Conservation (phyloP, 306 rosid species). For the Biancaea sappan region DNA sequence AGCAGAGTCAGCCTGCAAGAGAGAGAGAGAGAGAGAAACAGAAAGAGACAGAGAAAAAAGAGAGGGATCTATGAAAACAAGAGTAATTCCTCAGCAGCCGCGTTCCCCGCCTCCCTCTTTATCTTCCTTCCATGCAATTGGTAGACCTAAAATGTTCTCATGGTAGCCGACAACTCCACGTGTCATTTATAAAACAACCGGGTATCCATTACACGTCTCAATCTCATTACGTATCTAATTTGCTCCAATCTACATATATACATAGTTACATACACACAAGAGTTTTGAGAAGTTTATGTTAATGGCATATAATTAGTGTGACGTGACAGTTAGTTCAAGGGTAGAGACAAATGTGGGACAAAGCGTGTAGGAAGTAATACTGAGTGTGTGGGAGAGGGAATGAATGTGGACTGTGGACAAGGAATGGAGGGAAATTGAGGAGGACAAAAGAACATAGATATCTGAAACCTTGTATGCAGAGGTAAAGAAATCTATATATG, state of each 20-base stretch:
- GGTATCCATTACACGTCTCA: constrained; percentile 16
- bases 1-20: background rate
- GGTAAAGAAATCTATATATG: constrained; percentile 19
- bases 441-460: constrained; percentile 45
- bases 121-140: constrained; percentile 42
- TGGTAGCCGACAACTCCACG: constrained; percentile 61
- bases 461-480: constrained; percentile 29
- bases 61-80: constrained; percentile 10
- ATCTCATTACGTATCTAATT: background rate
- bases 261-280: no score
- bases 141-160: constrained; percentile 49
- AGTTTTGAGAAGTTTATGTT: no score
- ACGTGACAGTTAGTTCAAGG: constrained; percentile 25
- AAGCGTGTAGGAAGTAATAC: constrained; percentile 29
- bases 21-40: background rate
- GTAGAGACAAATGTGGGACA: constrained; percentile 44
- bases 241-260: no score
- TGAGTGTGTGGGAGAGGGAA: constrained; percentile 29
- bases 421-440: constrained; percentile 9
- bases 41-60: background rate
- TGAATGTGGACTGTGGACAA: constrained; percentile 43
- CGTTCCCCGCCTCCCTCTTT: constrained; percentile 41
- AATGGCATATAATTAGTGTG: background rate
- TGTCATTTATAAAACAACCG: constrained; percentile 40
- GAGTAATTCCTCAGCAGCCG: constrained; percentile 41